Conservation (phyloP, 768 basidiomycete species). For the Naganishia onofrii region DNA sequence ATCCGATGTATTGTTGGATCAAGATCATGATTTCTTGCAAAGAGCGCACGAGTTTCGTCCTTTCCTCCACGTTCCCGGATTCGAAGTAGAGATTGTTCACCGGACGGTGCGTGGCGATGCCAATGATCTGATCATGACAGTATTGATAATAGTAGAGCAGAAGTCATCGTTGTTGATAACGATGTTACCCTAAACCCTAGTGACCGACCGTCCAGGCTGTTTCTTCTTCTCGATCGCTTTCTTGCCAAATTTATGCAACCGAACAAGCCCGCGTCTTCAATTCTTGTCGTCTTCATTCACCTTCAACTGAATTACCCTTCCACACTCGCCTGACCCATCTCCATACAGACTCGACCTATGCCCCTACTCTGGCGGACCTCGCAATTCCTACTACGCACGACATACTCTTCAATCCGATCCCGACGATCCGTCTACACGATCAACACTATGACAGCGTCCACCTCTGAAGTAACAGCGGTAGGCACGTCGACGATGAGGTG, state of each 20-base stretch:
- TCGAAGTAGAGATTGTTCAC: too few species aligned
- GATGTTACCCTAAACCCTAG: too few species aligned
- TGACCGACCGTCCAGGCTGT: not conserved
- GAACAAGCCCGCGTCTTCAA: not conserved
- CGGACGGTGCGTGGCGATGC: too few species aligned
- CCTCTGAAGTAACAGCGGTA: not conserved
- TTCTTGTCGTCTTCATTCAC: not conserved
- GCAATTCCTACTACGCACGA: not conserved
- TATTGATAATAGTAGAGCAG: too few species aligned
- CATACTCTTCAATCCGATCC: not conserved
- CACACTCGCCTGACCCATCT: too few species aligned
- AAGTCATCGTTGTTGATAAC: too few species aligned
- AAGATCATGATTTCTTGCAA: not conserved
- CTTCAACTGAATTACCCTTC: too few species aligned
- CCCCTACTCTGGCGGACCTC: not conserved
- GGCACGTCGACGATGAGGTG: not conserved
- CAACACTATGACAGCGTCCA: not conserved
- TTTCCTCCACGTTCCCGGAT: too few species aligned
- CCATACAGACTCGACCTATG: not conserved
- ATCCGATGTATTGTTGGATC: too few species aligned
- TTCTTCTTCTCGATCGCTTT: slow-evolving; percentile 15
- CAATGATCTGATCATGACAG: too few species aligned
- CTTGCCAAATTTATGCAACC: slow-evolving; percentile 10
- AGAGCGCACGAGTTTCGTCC: too few species aligned
- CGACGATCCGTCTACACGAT: not conserved